Conservation (phyloP, 202 grass and related monocot genomes). For the Schoenoplectus triqueter region DNA sequence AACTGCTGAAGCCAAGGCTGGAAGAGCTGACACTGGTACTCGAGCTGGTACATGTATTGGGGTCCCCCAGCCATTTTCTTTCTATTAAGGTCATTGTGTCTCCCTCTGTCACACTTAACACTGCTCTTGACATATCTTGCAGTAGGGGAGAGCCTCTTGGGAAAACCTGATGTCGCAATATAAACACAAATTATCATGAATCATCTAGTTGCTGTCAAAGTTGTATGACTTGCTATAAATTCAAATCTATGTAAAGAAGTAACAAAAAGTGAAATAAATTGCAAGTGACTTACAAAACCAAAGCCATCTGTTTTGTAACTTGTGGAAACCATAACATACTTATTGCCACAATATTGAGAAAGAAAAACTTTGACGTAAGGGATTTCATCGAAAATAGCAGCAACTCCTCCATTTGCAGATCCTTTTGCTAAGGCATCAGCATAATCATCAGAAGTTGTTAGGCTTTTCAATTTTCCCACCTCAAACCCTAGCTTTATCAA, state of each 20-base stretch:
- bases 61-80: constrained; percentile 58
- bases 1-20: constrained; percentile 64
- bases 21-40: constrained; percentile 43
- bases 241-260: background rate
- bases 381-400: constrained; percentile 77
- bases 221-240: background rate
- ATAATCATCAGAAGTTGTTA: constrained; percentile 52
- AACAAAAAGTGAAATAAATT: background rate
- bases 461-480: constrained; percentile 43
- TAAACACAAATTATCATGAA: background rate
- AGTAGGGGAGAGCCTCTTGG: constrained; percentile 62
- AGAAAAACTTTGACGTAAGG: constrained; percentile 86
- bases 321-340: constrained; percentile 54
- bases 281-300: constrained; percentile 55
- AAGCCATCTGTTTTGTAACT: constrained; percentile 81
- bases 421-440: constrained; percentile 60
- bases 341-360: constrained; percentile 48
- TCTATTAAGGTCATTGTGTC: constrained; percentile 60
- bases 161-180: constrained; percentile 47
- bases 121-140: constrained; percentile 59
- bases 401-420: constrained; percentile 56
- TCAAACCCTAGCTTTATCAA: constrained; percentile 47
- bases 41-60: constrained; percentile 37
- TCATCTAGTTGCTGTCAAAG: background rate
- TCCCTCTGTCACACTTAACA: constrained; percentile 61